Evolutionary conservation across 2,329 filamentous ascomycete genomes (phyloP), one percentile per base, ranked within the genome.

Genomic region (Fusarium sp.): DNA sequence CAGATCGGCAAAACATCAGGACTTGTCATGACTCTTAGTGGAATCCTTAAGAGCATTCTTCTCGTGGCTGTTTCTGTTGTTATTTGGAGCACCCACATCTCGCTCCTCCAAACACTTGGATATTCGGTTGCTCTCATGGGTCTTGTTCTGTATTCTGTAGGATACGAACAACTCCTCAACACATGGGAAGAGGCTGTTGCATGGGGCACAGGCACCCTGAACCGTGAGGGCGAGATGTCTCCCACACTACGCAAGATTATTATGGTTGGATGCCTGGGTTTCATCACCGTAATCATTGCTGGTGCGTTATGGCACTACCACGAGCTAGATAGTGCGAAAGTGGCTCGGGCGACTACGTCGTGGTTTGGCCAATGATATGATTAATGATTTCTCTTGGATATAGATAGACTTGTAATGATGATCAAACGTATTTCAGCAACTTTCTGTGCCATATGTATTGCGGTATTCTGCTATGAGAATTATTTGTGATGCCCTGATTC

Each of bases 1-100:
- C 24, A 95, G 91, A 96, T 96, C 74, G 92, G 93, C 77, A 94
- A 92, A 81, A 96, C 93, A 9, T 96, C 93, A 3, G 91, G 91
- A 56, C 87, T 96, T 50, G 92, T 94, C 73, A 91, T 96, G 81
- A 94, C 92, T 32, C 87, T 96, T 23, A 94, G 90, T 60, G 92
- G 93, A 77, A 93, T 96, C 68, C 87, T 96, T 74, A 96, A 96
- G 81, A 92, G 94, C 78, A 94, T 96, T 63, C 87, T 96, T 59
- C 88, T 96, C 55, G 92, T 96, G 67, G 82, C 86, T 62, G 85
- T 88, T 59, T 93, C 91, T 52, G 91, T 96, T 79, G 77, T 92
- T 74, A 89, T 95, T 76, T 96, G 92, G 89, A 83, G 86, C 70
- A 93, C 92, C 56, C 85, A 87, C 30, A 90, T 96, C 74, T 85